Percentiles rank a stretch among this genome's conserved stretches.
Conservation (phyloP, 228 moss, liverwort and hornwort species). For the Sphagnum magellanicum region DNA sequence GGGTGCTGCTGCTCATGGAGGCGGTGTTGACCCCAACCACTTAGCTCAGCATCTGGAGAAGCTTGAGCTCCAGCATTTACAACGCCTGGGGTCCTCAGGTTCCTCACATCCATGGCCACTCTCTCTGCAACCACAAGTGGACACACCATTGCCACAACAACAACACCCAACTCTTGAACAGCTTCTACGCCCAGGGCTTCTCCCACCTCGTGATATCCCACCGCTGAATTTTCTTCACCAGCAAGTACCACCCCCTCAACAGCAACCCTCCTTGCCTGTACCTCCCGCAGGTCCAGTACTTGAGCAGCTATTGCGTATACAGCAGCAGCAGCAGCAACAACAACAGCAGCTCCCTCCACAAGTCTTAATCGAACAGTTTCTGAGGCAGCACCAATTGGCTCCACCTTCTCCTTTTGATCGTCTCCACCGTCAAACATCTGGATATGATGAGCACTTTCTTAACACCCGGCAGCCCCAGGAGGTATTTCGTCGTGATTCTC, state of each 20-base stretch:
- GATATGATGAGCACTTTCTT: slow-evolving; percentile 75
- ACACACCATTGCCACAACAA: slow-evolving; percentile 42
- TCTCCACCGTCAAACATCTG: slow-evolving; percentile 69
- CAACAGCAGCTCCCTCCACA: slow-evolving; percentile 72
- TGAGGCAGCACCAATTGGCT: slow-evolving; percentile 69
- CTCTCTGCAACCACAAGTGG: slow-evolving; percentile 21
- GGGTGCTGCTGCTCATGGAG: slow-evolving; percentile 49
- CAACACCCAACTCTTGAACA: slow-evolving; percentile 65
- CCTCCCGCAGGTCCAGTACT: slow-evolving; percentile 81
- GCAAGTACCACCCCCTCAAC: slow-evolving; percentile 56
- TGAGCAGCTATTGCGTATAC: slow-evolving; percentile 87
- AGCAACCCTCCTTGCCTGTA: slow-evolving; percentile 57
- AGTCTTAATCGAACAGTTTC: slow-evolving; percentile 81
- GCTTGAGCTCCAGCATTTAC: slow-evolving; percentile 81
- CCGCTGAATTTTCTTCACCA: slow-evolving; percentile 59
- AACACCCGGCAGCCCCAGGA: slow-evolving; percentile 75
- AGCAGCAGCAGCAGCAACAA: slow-evolving; percentile 92
- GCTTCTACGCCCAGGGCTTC: slow-evolving; percentile 64
- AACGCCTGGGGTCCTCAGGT: slow-evolving; percentile 75
- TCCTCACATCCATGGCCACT: slow-evolving; percentile 55
- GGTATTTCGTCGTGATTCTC: slow-evolving; percentile 33
- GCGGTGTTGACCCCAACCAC: slow-evolving; percentile 70
- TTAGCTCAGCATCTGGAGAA: slow-evolving; percentile 85
- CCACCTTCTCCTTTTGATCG: slow-evolving; percentile 69
- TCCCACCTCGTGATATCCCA: slow-evolving; percentile 67